phyloP scores from a whole-genome alignment of 768 basidiomycete species.

The Auriscalpium orientale region DNA sequence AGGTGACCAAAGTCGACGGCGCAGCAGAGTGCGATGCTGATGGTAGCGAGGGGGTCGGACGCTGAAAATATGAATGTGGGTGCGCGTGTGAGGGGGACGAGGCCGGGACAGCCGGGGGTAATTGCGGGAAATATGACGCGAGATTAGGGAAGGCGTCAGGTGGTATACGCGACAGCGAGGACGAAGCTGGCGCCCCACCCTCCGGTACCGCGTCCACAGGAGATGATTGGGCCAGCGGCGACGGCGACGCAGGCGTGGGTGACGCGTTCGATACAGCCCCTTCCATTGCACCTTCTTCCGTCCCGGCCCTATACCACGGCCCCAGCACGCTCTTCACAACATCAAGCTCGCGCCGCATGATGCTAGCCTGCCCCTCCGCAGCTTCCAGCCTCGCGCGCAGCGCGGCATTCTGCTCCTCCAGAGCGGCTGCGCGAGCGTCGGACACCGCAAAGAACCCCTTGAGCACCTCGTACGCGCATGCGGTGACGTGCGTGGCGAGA shows the following conservation, averaged over 20 bases:
- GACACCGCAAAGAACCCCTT: constrained; percentile 50
- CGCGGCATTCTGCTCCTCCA: constrained; percentile 58
- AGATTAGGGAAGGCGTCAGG: constrained; percentile 1
- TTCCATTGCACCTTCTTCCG: neutral
- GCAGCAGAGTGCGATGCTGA: neutral
- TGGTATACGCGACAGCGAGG: neutral
- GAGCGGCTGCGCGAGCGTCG: constrained; percentile 23
- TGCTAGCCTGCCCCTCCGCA: constrained; percentile 47
- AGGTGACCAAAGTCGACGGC: neutral
- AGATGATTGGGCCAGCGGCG: neutral
- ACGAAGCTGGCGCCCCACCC: neutral
- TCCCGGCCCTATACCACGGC: constrained; percentile 47
- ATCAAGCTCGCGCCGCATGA: constrained; percentile 49
- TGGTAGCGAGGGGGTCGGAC: neutral
- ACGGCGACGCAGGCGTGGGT: neutral
- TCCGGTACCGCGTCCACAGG: neutral
- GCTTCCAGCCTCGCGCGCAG: constrained; percentile 52
- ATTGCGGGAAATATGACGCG: constrained; percentile 12
- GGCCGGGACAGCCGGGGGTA: neutral
- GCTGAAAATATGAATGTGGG: neutral
- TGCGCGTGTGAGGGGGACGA: neutral
- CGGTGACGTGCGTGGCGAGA: constrained; percentile 30
- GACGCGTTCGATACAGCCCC: too few species aligned
- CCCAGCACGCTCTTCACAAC: constrained; percentile 51
- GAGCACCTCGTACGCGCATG: constrained; percentile 54